Percentiles rank a stretch among this genome's conserved stretches.
These are phyloP conservation scores for Botrytis byssoidea DNA, from an alignment of 2,329 filamentous ascomycete species.

Conservation along the genomic window DNA sequence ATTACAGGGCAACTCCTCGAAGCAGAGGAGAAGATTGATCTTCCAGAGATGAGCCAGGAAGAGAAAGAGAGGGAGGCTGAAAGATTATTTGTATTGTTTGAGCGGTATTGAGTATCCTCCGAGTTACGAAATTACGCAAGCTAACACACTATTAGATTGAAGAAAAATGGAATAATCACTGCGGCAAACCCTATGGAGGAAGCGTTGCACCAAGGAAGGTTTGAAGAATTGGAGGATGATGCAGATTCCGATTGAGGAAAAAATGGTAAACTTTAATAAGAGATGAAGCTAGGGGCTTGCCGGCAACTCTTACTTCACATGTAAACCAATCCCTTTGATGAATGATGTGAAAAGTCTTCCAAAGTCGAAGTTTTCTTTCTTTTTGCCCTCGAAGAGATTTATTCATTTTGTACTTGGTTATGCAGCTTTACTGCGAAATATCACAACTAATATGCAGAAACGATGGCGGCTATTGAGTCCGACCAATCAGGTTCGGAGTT, in stretches of 20 bases:
- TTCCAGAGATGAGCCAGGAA: constrained; percentile 78
- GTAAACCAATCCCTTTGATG: background rate
- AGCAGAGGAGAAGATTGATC: constrained; percentile 42
- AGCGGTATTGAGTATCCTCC: constrained; percentile 30
- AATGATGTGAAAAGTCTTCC: background rate
- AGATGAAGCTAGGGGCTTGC: background rate
- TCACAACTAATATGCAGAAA: background rate
- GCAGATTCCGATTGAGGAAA: constrained; percentile 31
- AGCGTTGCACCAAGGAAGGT: constrained; percentile 34
- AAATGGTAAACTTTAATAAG: background rate
- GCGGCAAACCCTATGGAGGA: constrained; percentile 36
- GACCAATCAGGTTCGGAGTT: background rate
- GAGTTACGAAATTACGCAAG: background rate
- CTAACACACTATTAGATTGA: constrained; percentile 30
- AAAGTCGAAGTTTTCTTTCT: background rate
- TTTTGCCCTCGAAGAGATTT: background rate
- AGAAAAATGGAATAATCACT: constrained; percentile 37
- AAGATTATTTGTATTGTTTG: constrained; percentile 38
- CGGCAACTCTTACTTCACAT: background rate
- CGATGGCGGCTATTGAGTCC: background rate
- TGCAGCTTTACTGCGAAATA: background rate
- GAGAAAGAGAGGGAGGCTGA: constrained; percentile 79
- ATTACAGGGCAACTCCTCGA: constrained; percentile 37
- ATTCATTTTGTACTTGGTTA: background rate
- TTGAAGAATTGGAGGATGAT: constrained; percentile 37